Evolutionary conservation across 352 stramenopile species (phyloP).

Genomic region (Globisporangium okanoganense): DNA sequence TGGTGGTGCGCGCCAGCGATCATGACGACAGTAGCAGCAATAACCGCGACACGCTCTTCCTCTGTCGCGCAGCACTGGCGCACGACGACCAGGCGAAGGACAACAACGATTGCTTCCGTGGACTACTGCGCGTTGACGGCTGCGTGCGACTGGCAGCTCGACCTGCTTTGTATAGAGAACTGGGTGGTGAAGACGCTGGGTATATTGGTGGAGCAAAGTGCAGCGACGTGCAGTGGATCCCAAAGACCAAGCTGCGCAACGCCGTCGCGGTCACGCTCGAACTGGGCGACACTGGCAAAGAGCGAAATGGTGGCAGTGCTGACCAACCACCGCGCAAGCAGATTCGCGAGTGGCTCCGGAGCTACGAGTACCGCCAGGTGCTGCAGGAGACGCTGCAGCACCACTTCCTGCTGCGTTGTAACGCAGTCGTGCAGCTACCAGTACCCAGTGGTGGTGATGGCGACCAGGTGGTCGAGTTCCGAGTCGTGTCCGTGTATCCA

Average conservation of each 20-base stretch:
- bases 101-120: not conserved
- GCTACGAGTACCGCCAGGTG: slow-evolving; percentile 38
- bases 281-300: slow-evolving; percentile 11
- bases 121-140: slow-evolving; percentile 16
- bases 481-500: slow-evolving; percentile 49
- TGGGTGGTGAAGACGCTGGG: slow-evolving; percentile 16
- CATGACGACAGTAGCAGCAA: not conserved
- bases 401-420: slow-evolving; percentile 35
- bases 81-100: not conserved
- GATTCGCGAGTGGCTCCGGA: slow-evolving; percentile 13
- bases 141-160: slow-evolving; percentile 21
- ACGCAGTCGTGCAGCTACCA: slow-evolving; percentile 38
- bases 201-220: slow-evolving; percentile 9
- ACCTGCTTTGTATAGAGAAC: slow-evolving; percentile 12
- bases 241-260: slow-evolving; percentile 28
- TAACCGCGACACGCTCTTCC: slow-evolving; percentile 9
- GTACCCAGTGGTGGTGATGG: slow-evolving; percentile 17
- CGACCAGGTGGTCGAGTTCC: slow-evolving; percentile 25
- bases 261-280: slow-evolving; percentile 56
- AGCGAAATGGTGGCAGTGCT: not conserved
- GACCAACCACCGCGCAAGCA: not conserved
- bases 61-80: slow-evolving; percentile 45
- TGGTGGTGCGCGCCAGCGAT: slow-evolving; percentile 17
- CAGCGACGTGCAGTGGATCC: slow-evolving; percentile 36
- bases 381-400: slow-evolving; percentile 55